Evolutionary conservation across 352 stramenopile genomes (phyloP), one percentile per base, ranked within the genome.

Genomic region (Peronosclerospora sorghi): DNA sequence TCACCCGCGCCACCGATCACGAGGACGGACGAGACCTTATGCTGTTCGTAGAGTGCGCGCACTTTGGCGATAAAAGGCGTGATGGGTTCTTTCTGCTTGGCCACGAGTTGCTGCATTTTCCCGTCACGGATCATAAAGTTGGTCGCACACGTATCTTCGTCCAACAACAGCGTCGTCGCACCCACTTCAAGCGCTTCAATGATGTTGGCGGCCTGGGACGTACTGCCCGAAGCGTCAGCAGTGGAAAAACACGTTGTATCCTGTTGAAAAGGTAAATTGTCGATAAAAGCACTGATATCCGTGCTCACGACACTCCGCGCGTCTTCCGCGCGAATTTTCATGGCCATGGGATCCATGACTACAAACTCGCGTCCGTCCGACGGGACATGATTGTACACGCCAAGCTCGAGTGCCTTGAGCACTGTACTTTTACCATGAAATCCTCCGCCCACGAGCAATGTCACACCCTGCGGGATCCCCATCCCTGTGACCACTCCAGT

Each of bases 91-190:
- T 97, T 97, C 36, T 97, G 81, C 44, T 83, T 82, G 3, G 90
- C 67, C 1, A 98, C 94, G 5, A 98, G 71, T 49, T 95, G 73
- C 68, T 96, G 91, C 94, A 98, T 98, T 62, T 97, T 96, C 56
- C 86, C 81, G 62, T 98, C 95, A 18, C 95, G 79, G 40, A 97
- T 97, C 94, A 98, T 98, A 47, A 98, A 98, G 57, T 98, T 98
- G 17, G 93, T 98, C 2, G 94, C 94, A 50, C 84, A 97, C 1
- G 96, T 96, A 66, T 98, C 95, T 62, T 98, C 95, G 52, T 98
- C 95, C 27, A 98, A 87, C 5, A 98, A 64, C 21, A 98, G 60
- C 27, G 83, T 95, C 14, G 88, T 89, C 1, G 90, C 78, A 35
- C 93, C 94, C 32, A 95, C 70, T 55, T 94, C 83, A 8, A 95